phyloP scores from a whole-genome alignment of 768 basidiomycete genomes.

The Coprinellus aureogranulatus region DNA sequence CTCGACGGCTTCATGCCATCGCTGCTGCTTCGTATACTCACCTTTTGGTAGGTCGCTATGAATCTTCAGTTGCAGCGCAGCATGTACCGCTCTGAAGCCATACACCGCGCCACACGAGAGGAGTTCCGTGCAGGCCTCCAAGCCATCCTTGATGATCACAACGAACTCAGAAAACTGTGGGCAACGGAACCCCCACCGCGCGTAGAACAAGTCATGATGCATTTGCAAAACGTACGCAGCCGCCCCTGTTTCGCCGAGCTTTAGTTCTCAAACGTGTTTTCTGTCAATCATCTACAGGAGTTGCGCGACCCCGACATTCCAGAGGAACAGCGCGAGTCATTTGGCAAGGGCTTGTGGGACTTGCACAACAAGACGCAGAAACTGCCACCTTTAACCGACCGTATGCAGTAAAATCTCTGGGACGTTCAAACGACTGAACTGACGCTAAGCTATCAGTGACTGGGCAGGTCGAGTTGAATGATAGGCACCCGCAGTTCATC shows the following conservation, averaged over 20 bases:
- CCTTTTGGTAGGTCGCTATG: neutral
- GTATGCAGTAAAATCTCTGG: constrained; percentile 23
- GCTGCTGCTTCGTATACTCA: constrained; percentile 10
- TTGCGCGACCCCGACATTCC: constrained; percentile 32
- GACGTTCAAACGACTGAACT: neutral
- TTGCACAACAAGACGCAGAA: constrained; percentile 36
- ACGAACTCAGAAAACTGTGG: constrained; percentile 35
- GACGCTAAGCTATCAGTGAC: constrained; percentile 31
- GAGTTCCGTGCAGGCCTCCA: constrained; percentile 36
- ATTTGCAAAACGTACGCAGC: constrained; percentile 37
- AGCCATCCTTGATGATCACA: constrained; percentile 27
- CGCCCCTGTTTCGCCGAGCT: neutral
- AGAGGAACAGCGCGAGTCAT: constrained; percentile 27
- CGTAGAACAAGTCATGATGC: constrained; percentile 40
- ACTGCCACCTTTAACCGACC: constrained; percentile 41
- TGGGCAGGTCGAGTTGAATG: constrained; percentile 36
- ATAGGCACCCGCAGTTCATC: constrained; percentile 27
- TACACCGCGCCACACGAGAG: constrained; percentile 31
- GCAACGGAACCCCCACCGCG: constrained; percentile 27
- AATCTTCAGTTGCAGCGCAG: constrained; percentile 27
- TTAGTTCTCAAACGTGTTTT: neutral
- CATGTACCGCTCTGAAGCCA: constrained; percentile 25
- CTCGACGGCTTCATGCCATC: constrained; percentile 15
- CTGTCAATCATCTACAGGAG: no score
- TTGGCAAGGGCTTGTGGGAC: constrained; percentile 38